Conservation (phyloP, 306 rosid genomes). For the Begonia peltatifolia region DNA sequence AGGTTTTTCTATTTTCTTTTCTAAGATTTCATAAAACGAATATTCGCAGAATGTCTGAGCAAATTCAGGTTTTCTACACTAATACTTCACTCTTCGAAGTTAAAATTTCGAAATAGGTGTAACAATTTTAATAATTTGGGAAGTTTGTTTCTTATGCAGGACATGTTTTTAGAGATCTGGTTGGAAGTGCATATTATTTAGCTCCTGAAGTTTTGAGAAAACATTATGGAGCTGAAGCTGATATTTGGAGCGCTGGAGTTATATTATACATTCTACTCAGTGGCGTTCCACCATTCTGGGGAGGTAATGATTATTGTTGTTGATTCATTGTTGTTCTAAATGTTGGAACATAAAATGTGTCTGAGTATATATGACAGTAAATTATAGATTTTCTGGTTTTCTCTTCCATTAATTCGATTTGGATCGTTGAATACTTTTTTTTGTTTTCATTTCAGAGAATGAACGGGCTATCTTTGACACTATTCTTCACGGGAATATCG, state of each 20-base stretch:
- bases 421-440: constrained; percentile 13
- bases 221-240: constrained; percentile 75
- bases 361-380: too few species aligned
- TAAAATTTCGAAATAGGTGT: background rate
- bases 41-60: background rate
- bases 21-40: too few species aligned
- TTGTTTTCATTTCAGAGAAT: constrained; percentile 47
- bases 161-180: constrained; percentile 66
- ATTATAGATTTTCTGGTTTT: too few species aligned
- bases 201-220: constrained; percentile 90
- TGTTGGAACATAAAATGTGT: too few species aligned
- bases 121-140: constrained; percentile 1
- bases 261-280: constrained; percentile 83
- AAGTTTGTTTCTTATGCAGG: constrained; percentile 25
- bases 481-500: constrained; percentile 75
- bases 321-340: constrained; percentile 1
- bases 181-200: constrained; percentile 95
- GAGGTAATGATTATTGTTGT: constrained; percentile 33
- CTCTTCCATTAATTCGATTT: background rate
- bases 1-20: constrained; percentile 18
- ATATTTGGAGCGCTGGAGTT: constrained; percentile 94
- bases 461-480: constrained; percentile 87
- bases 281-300: constrained; percentile 98
- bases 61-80: background rate
- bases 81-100: too few species aligned